phyloP scores from a whole-genome alignment of 2,329 filamentous ascomycete species.

The Ophiocordyceps camponoti-floridani region DNA sequence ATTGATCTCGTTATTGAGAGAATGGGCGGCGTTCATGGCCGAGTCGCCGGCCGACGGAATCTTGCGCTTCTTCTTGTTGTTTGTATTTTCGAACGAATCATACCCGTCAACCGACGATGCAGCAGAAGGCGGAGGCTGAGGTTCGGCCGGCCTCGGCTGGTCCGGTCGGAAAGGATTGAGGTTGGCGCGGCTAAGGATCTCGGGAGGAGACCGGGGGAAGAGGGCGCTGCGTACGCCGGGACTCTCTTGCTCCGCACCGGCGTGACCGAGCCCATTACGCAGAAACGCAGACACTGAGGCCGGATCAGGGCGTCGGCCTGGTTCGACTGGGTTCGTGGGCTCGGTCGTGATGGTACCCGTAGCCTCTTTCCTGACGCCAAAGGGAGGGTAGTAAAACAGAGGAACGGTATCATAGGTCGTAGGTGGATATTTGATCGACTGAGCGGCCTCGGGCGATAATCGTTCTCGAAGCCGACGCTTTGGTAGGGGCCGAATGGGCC shows the following conservation, averaged over 20 bases:
- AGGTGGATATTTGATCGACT: slow-evolving; percentile 67
- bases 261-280: slow-evolving; percentile 24
- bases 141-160: slow-evolving; percentile 24
- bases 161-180: slow-evolving; percentile 25
- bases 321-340: slow-evolving; percentile 7
- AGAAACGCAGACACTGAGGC: slow-evolving; percentile 9
- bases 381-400: slow-evolving; percentile 47
- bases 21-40: slow-evolving; percentile 24
- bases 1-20: slow-evolving; percentile 22
- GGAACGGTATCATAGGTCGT: slow-evolving; percentile 52
- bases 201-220: slow-evolving; percentile 27
- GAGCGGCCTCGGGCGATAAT: slow-evolving; percentile 68
- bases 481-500: slow-evolving; percentile 83
- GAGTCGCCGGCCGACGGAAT: slow-evolving; percentile 76
- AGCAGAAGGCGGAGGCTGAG: slow-evolving; percentile 46
- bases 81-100: slow-evolving; percentile 94
- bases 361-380: slow-evolving; percentile 31
- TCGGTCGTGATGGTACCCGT: slow-evolving; percentile 5
- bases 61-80: slow-evolving; percentile 98
- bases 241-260: slow-evolving; percentile 46
- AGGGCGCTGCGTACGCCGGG: slow-evolving; percentile 17
- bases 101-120: slow-evolving; percentile 69
- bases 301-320: slow-evolving; percentile 8
- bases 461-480: slow-evolving; percentile 77
- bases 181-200: slow-evolving; percentile 22